Conservation (phyloP, 2,329 filamentous ascomycete genomes). For the Sphaerulina vaccinii region DNA sequence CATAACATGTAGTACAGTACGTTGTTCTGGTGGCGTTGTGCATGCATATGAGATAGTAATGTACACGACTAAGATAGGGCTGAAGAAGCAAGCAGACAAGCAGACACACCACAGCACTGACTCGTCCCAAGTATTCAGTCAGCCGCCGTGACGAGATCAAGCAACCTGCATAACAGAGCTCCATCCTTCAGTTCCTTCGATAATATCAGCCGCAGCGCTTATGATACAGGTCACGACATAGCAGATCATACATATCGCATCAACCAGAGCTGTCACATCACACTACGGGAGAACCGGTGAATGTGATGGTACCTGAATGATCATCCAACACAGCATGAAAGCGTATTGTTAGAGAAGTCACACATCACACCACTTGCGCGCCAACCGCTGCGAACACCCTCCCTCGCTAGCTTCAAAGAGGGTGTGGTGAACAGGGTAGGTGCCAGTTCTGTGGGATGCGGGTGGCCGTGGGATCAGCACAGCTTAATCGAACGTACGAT, state of each 20-base stretch:
- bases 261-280: no score
- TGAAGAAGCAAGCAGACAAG: background rate
- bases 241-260: no score
- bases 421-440: background rate
- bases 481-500: constrained; percentile 6
- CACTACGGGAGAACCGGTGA: background rate
- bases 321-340: background rate
- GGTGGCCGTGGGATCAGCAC: constrained; percentile 3
- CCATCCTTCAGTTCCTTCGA: background rate
- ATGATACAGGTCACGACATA: no score
- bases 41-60: background rate
- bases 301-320: background rate
- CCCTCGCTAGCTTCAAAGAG: background rate
- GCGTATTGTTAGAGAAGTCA: no score
- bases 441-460: constrained; percentile 1
- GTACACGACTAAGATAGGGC: background rate
- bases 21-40: background rate
- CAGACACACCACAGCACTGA: background rate
- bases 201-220: no score
- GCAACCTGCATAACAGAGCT: background rate
- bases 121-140: background rate
- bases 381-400: background rate
- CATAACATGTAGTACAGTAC: no score
- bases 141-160: background rate
- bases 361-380: no score